Conservation (phyloP, 345 rosid genomes). For the Limnanthes douglasii region DNA sequence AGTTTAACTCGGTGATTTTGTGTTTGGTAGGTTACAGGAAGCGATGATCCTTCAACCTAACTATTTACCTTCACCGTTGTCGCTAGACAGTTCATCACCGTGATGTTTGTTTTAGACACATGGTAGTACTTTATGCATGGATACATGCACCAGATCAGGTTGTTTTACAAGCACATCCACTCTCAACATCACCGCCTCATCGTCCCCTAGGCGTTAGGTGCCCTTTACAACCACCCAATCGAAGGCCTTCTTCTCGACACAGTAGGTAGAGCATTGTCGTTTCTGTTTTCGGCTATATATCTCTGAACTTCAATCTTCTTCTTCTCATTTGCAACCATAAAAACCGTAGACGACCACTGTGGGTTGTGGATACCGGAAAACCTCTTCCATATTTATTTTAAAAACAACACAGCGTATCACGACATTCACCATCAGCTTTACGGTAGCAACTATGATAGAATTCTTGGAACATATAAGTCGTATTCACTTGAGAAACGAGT, state of each 20-base stretch:
- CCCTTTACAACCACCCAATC: no score
- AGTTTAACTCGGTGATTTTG: no score
- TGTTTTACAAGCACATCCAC: constrained; percentile 41
- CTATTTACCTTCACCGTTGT: constrained; percentile 23
- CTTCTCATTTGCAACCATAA: constrained; percentile 54
- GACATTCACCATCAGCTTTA: constrained; percentile 60
- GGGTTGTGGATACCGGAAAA: no score
- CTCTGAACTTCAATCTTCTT: constrained; percentile 41
- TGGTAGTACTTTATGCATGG: constrained; percentile 60
- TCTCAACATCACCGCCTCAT: constrained; percentile 48
- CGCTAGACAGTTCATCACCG: constrained; percentile 34
- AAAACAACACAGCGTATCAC: constrained; percentile 48
- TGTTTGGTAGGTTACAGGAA: constrained; percentile 40
- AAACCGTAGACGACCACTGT: no score
- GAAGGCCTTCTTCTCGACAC: constrained; percentile 55
- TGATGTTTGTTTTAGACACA: constrained; percentile 41
- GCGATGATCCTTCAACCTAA: constrained; percentile 13
- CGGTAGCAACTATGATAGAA: constrained; percentile 42
- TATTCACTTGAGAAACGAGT: no score
- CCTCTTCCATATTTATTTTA: constrained; percentile 34
- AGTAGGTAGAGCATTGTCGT: constrained; percentile 44
- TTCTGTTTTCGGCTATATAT: constrained; percentile 45
- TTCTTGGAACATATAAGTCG: no score
- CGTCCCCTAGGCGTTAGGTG: constrained; percentile 51
- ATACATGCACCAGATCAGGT: constrained; percentile 48